Evolutionary conservation across 139 green algal species (phyloP), one percentile per base, ranked within the genome.

Genomic region (Axilococcus clingmanii): DNA sequence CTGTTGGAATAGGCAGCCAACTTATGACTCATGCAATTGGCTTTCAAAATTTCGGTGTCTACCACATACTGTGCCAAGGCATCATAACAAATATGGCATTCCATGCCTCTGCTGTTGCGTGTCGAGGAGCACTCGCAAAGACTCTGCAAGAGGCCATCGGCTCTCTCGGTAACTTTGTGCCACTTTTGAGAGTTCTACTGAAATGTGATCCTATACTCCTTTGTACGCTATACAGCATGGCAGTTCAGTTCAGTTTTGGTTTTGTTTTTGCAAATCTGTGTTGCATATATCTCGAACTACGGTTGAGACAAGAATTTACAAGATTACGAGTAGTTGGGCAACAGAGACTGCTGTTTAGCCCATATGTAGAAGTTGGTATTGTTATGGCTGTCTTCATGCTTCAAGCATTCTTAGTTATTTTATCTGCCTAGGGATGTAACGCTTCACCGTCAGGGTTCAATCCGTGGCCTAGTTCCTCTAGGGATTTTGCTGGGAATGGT

Each of bases 401-500:
- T n/a, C n/a, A n/a, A n/a, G n/a, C n/a, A n/a, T n/a, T n/a, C n/a
- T n/a, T n/a, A n/a, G n/a, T n/a, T n/a, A n/a, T n/a, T n/a, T n/a
- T n/a, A n/a, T n/a, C n/a, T n/a, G n/a, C n/a, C n/a, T 42, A 17
- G 36, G n/a, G n/a, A n/a, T n/a, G n/a, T n/a, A n/a, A n/a, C n/a
- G n/a, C n/a, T n/a, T n/a, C n/a, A 12, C 41, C 41, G 12, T 49
- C 41, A 23, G 9, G 9, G 12, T 49, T 12, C 41, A 35, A 30
- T 49, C 41, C 41, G 12, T 49, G 9, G 9, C 51, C 51, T 20
- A 7, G 51, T 33, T 59, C 31, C 11, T 59, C 31, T 53, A 57
- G 33, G 20, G 30, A 53, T 27, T 28, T 24, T 17, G 19, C 31
- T 5, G 67, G 67, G 33, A 76, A 72, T 20, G 44, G 55, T n/a